These are phyloP conservation scores for Candida sakaeoensis DNA, from an alignment of 805 yeast species.

Conservation along the genomic window DNA sequence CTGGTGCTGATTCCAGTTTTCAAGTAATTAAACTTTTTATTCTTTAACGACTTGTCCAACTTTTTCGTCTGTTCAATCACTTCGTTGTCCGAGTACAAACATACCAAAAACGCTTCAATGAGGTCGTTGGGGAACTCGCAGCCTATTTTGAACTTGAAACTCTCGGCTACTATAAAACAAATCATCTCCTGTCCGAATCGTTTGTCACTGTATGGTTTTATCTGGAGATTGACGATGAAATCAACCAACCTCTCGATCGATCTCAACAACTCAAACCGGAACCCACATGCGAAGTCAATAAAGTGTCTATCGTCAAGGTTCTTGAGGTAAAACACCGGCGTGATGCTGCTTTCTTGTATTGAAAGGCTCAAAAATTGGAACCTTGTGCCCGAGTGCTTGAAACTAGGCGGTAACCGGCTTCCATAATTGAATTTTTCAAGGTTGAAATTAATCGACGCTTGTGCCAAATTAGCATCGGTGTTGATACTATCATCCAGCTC, in stretches of 20 bases:
- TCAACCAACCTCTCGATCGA: constrained; percentile 4
- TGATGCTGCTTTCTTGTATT: background rate
- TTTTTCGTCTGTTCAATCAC: background rate
- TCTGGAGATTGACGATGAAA: background rate
- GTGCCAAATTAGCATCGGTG: background rate
- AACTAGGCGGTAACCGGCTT: constrained; percentile 1
- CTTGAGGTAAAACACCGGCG: background rate
- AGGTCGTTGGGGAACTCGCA: background rate
- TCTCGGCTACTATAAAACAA: constrained; percentile 3
- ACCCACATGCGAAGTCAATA: constrained; percentile 7
- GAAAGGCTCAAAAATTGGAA: constrained; percentile 1
- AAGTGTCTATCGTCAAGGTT: constrained; percentile 3
- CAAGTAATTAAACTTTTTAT: background rate
- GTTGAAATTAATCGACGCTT: constrained; percentile 2
- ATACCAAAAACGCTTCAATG: background rate
- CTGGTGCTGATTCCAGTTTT: constrained; percentile 4
- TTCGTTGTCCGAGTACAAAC: constrained; percentile 3
- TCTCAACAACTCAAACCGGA: constrained; percentile 4
- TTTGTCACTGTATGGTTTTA: background rate
- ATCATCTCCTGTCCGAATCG: constrained; percentile 5
- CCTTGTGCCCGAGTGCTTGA: background rate
- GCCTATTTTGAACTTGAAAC: constrained; percentile 1
- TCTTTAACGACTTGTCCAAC: background rate
- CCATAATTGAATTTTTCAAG: constrained; percentile 1
- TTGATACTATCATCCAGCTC: background rate